Evolutionary conservation across 495 filamentous ascomycete species (phyloP).

Genomic region (Trichoderma orchidacearum): DNA sequence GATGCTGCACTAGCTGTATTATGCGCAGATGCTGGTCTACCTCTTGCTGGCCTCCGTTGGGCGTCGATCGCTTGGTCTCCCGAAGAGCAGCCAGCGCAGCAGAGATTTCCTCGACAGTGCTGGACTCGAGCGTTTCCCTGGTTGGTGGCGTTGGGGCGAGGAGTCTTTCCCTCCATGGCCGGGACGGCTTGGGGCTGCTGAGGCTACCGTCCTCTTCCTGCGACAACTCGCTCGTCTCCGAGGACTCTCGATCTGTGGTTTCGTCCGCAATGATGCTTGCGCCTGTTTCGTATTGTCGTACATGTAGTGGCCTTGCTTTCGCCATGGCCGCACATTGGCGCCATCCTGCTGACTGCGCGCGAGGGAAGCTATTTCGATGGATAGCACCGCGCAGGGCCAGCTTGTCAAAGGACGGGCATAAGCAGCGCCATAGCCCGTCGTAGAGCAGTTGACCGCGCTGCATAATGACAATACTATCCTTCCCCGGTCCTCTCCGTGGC

Average conservation of each 20-base stretch:
- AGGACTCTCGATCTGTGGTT: background rate
- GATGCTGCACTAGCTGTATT: slow-evolving; percentile 28
- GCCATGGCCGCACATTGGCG: background rate
- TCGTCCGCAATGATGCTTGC: background rate
- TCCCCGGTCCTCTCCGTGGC: too few relatives aligned
- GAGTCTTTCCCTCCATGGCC: background rate
- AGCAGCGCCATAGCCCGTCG: slow-evolving; percentile 54
- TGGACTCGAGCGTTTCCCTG: background rate
- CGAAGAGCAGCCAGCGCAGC: slow-evolving; percentile 25
- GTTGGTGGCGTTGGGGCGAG: background rate
- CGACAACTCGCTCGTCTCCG: background rate
- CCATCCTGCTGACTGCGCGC: background rate
- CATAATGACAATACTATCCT: too few relatives aligned
- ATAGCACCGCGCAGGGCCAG: slow-evolving; percentile 13
- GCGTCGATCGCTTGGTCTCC: background rate
- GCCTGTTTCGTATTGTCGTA: background rate
- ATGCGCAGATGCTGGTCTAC: slow-evolving; percentile 7
- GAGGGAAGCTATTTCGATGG: background rate
- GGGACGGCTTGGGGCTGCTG: background rate
- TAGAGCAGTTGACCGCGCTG: background rate
- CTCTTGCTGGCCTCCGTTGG: slow-evolving; percentile 6
- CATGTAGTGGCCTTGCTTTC: background rate
- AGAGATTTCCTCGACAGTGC: slow-evolving; percentile 27
- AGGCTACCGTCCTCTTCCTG: background rate
- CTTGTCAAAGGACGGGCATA: slow-evolving; percentile 45